Conservation (phyloP, 805 yeast species). For the Metschnikowia vanudenii region DNA sequence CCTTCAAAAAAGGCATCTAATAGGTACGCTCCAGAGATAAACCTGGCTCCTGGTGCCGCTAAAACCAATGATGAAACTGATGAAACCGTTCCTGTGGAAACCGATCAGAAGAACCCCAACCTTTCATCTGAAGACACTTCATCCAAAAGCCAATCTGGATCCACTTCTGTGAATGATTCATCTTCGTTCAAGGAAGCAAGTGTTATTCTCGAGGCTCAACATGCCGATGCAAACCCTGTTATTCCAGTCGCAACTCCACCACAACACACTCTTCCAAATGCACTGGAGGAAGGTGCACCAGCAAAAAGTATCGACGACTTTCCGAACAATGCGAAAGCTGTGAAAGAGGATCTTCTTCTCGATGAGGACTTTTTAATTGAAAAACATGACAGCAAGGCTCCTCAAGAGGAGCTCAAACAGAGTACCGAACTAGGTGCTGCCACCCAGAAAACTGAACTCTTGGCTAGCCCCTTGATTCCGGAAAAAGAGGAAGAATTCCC, state of each 20-base stretch:
- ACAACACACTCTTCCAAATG: background rate
- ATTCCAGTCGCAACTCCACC: background rate
- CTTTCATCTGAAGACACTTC: too few species aligned
- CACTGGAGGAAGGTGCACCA: background rate
- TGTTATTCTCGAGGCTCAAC: too few species aligned
- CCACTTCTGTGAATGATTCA: too few species aligned
- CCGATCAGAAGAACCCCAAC: too few species aligned
- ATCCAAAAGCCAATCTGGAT: too few species aligned
- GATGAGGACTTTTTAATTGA: background rate
- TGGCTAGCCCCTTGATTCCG: background rate
- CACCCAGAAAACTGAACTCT: background rate
- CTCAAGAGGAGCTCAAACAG: background rate
- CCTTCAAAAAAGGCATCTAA: background rate
- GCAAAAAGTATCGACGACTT: background rate
- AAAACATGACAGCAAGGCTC: background rate
- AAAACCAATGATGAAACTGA: background rate
- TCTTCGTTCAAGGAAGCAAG: too few species aligned
- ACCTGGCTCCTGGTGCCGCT: background rate
- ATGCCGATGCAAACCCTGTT: too few species aligned
- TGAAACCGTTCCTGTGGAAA: background rate
- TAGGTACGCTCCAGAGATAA: conserved; percentile 4
- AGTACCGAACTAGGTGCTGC: background rate
- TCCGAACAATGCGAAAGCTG: background rate
- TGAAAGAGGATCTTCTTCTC: background rate
- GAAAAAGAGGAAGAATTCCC: background rate